phyloP scores from a whole-genome alignment of 371 early-diverging fungal species.

The Funneliformis caledonium region DNA sequence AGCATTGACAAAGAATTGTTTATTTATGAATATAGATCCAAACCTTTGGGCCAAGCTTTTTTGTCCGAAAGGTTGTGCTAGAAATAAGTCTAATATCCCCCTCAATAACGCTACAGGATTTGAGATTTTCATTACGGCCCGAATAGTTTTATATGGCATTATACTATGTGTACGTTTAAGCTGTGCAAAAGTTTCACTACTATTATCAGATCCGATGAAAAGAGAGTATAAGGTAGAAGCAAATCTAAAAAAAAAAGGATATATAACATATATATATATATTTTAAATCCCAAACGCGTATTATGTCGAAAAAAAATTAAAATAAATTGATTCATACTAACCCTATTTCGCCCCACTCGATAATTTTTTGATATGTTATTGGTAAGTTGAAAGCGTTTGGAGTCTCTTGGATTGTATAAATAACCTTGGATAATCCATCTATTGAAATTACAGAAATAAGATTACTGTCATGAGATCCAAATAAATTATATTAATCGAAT shows the following conservation, averaged over 20 bases:
- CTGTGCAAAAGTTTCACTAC: constrained; percentile 57
- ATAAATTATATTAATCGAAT: constrained; percentile 39
- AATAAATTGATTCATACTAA: constrained; percentile 36
- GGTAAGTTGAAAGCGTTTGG: constrained; percentile 56
- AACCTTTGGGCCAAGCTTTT: constrained; percentile 66
- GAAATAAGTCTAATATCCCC: constrained; percentile 63
- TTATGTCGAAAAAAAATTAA: neutral
- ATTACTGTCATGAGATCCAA: neutral
- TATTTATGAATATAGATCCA: neutral
- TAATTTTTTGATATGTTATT: constrained; percentile 53
- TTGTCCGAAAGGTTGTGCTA: constrained; percentile 71
- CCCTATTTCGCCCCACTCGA: constrained; percentile 70
- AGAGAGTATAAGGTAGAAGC: constrained; percentile 66
- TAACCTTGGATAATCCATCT: constrained; percentile 51
- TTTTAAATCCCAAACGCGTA: neutral
- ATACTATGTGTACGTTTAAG: constrained; percentile 63
- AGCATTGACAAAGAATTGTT: neutral
- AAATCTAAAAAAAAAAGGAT: constrained; percentile 48
- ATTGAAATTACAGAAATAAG: neutral
- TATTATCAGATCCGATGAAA: constrained; percentile 63
- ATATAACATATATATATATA: neutral
- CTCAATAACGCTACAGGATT: constrained; percentile 70
- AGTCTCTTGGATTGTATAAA: constrained; percentile 52
- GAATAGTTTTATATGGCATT: constrained; percentile 66
- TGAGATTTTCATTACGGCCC: constrained; percentile 60